Base-by-base conservation (phyloP, 768 basidiomycete species). In the Lentinula guzmanii region DNA sequence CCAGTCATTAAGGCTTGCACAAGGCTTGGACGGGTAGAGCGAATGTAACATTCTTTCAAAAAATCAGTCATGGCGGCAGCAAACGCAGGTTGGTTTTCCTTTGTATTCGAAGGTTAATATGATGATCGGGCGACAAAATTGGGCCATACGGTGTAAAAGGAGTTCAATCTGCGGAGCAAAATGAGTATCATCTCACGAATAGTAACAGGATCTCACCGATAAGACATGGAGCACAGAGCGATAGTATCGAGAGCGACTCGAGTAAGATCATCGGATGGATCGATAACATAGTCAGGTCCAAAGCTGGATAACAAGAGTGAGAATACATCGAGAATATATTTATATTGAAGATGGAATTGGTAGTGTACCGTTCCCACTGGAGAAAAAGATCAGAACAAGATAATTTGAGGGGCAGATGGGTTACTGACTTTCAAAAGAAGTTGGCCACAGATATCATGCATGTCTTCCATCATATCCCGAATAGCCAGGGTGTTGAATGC, bases 181-280 rank as follows among this genome's bases (percentile, higher is more conserved):
- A 24, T 63, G 13, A 58, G 48, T 24, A 42, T 59, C 46, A 24
- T 24, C 11, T 52, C 58, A 18, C n/a, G 16, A 24, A n/a, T 16
- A 51, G 15, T 10, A 10, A 31, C 37, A 4, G 4, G 35, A 13
- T 21, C 70, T 28, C 50, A 75, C 73, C 75, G 68, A 61, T 78
- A 71, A 2, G 69, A 72, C 76, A 80, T 79, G 35, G 78, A 71
- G 63, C 77, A 80, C 18, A 76, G 70, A 1, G 78, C 74, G 58
- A 82, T 73, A 3, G 80, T 78, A 61, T 82, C 81, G 42, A 82
- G 71, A 1, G 81, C 76, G 21, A 81, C 71, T 15, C 77, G 73
- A 41, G 81, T 82, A 62, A 78, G 81, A 65, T 82, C 80, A 46
- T 78, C 76, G 0, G 76, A 69, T 5, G 79, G 75, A 50, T 80